Conservation (phyloP, 176 grass and related monocot genomes). For the Carex kokanica region DNA sequence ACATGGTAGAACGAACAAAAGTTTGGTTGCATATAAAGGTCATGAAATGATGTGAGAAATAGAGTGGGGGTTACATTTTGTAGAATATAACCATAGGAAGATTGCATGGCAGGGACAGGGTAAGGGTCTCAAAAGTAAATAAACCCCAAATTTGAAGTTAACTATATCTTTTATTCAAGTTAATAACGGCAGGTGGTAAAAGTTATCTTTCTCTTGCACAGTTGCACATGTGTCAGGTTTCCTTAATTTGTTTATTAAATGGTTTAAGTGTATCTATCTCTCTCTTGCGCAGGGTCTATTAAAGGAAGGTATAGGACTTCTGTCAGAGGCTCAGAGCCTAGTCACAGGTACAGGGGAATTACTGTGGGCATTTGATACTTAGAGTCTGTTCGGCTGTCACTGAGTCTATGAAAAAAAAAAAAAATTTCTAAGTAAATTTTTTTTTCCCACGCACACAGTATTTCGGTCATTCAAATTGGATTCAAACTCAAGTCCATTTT, state of each 20-base stretch:
- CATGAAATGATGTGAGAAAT: constrained; percentile 15
- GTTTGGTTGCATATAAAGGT: constrained; percentile 27
- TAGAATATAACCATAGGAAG: constrained; percentile 8
- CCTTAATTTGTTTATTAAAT: neutral
- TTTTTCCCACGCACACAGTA: too few relatives aligned
- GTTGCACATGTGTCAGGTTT: neutral
- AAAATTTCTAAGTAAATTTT: too few relatives aligned
- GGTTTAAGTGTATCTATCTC: too few relatives aligned
- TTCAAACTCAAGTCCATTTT: too few relatives aligned
- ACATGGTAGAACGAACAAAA: neutral
- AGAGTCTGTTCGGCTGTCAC: too few relatives aligned
- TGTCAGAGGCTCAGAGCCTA: too few relatives aligned
- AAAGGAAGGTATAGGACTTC: too few relatives aligned
- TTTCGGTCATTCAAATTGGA: too few relatives aligned
- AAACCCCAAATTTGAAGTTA: constrained; percentile 14
- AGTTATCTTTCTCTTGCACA: neutral
- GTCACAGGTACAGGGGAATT: too few relatives aligned
- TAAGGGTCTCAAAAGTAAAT: neutral
- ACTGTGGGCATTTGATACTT: too few relatives aligned
- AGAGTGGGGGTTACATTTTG: neutral
- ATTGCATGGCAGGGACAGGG: neutral
- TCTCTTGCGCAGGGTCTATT: too few relatives aligned
- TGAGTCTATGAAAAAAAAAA: too few relatives aligned
- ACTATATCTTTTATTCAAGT: neutral
- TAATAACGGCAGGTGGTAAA: neutral